Base-by-base conservation (phyloP, 305 asterid species). In the Fraxinus baroniana region DNA sequence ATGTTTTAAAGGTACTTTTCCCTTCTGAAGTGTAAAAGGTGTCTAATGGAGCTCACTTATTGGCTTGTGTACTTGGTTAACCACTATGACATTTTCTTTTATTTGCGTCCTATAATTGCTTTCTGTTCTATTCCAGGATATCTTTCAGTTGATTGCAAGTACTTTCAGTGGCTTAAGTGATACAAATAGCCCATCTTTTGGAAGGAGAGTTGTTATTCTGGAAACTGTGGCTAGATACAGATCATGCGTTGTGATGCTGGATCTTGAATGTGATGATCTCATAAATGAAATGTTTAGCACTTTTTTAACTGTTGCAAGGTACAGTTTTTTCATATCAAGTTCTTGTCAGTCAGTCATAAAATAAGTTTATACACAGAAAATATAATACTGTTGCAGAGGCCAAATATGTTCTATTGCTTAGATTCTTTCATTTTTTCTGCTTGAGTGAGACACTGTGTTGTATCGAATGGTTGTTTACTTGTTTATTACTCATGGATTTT, bases 241-340 rank as follows among this genome's bases (percentile, higher is more conserved):
- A 88, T 94, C 98, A 2, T 97, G 96, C 85, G 97, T 97, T 36
- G 97, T 95, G 87, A 94, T 97, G 98, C 91, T 97, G 91, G 98
- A 97, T 89, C 98, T 97, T 78, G 99, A 97, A 84, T 97, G 99
- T 84, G 95, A 93, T 87, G 96, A 97, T 88, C 98, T 97, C 78
- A 89, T 95, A 77, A 87, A 86, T 68, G 98, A 95, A 87, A 97
- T 97, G 98, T 91, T 97, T 84, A 89, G 84, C 73, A 91, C 95
- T 39, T 95, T 95, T 89, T 89, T 97, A 81, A 57, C 90, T 68
- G 95, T 92, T 83, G 96, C 92, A 90, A 95, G 98, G 99, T 97
- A 75, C 33, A 84, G 30, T 32, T 72, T 72, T 84, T 83, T 80
- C 77, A 76, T 82, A 80, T 77, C 71, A 35, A 72, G 64, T 72